A percentile compares a stretch with the other conserved stretches of the same genome.
These are phyloP conservation scores for Aureobasidium sp. DNA, from an alignment of 2,329 filamentous ascomycete genomes.

Conservation along the genomic window DNA sequence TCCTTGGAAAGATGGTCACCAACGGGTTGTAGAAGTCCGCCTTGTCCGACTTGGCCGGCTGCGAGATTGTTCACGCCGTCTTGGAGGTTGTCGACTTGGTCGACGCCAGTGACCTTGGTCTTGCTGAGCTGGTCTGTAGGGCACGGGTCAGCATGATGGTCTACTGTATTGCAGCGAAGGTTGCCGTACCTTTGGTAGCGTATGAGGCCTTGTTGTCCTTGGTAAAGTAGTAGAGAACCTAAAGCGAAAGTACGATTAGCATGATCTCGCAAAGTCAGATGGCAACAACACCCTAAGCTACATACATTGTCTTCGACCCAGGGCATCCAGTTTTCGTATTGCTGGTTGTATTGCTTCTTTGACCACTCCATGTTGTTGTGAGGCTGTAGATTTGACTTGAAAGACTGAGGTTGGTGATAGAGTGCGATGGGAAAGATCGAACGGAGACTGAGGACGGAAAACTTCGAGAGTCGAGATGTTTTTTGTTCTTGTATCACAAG, in stretches of 20 bases:
- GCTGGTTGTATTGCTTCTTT: slow-evolving; percentile 57
- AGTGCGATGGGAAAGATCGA: neutral
- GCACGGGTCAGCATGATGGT: neutral
- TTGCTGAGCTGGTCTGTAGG: slow-evolving; percentile 44
- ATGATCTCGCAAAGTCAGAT: too few relatives aligned
- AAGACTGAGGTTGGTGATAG: neutral
- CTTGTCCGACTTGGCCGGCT: slow-evolving; percentile 56
- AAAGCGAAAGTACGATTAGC: too few relatives aligned
- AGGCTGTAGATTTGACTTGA: neutral
- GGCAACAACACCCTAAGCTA: too few relatives aligned
- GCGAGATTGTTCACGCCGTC: slow-evolving; percentile 57
- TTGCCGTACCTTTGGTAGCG: slow-evolving; percentile 51
- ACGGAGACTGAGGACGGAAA: neutral
- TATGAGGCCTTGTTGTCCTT: slow-evolving; percentile 71
- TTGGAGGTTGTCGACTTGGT: slow-evolving; percentile 59
- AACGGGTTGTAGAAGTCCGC: slow-evolving; percentile 55
- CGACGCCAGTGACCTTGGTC: slow-evolving; percentile 58
- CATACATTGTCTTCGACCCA: slow-evolving; percentile 67
- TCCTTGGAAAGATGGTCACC: slow-evolving; percentile 56
- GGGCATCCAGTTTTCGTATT: slow-evolving; percentile 68
- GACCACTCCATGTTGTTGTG: slow-evolving; percentile 43
- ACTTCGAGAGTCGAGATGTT: slow-evolving; percentile 24
- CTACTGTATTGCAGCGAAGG: neutral
- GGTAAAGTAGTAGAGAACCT: slow-evolving; percentile 61
- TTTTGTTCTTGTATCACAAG: slow-evolving; percentile 24